Conservation (phyloP, 192 early-diverging fungal genomes). For the Linnemannia schmuckeri region DNA sequence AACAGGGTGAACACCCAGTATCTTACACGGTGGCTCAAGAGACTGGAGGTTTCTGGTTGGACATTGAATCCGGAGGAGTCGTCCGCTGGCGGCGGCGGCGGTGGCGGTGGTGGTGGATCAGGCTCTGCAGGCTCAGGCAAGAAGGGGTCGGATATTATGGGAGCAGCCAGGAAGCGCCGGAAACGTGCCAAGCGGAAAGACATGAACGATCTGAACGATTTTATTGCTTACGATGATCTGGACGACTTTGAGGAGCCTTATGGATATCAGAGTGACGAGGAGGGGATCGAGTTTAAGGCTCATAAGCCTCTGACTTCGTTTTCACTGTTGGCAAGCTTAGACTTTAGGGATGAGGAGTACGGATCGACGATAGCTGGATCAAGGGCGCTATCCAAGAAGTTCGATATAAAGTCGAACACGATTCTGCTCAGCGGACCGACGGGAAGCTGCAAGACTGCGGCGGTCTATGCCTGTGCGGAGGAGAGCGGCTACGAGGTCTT, state of each 20-base stretch:
- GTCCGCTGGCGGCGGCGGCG: not conserved
- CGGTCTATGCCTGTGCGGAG: slow-evolving; percentile 78
- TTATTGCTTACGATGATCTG: slow-evolving; percentile 37
- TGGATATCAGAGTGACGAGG: slow-evolving; percentile 35
- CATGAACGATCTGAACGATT: slow-evolving; percentile 38
- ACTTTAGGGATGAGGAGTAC: not conserved
- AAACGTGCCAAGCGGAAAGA: slow-evolving; percentile 36
- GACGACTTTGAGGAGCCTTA: slow-evolving; percentile 42
- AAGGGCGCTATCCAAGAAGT: slow-evolving; percentile 11
- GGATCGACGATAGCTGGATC: not conserved
- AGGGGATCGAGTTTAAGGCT: slow-evolving; percentile 19
- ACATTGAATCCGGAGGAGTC: slow-evolving; percentile 48
- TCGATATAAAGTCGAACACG: slow-evolving; percentile 66
- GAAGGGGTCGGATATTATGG: slow-evolving; percentile 27
- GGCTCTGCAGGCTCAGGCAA: not conserved
- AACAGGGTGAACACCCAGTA: slow-evolving; percentile 45
- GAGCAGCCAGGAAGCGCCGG: slow-evolving; percentile 24
- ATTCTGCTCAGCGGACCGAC: slow-evolving; percentile 76
- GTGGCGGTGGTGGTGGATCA: not conserved
- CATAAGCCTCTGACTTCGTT: slow-evolving; percentile 27
- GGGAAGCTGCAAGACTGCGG: slow-evolving; percentile 81
- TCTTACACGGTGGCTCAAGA: slow-evolving; percentile 44
- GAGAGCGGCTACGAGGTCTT: slow-evolving; percentile 82
- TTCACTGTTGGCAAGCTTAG: slow-evolving; percentile 7
- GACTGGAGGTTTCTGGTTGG: slow-evolving; percentile 49